Evolutionary conservation across 495 filamentous ascomycete species (phyloP).

Genomic region (Tirmania nivea): DNA sequence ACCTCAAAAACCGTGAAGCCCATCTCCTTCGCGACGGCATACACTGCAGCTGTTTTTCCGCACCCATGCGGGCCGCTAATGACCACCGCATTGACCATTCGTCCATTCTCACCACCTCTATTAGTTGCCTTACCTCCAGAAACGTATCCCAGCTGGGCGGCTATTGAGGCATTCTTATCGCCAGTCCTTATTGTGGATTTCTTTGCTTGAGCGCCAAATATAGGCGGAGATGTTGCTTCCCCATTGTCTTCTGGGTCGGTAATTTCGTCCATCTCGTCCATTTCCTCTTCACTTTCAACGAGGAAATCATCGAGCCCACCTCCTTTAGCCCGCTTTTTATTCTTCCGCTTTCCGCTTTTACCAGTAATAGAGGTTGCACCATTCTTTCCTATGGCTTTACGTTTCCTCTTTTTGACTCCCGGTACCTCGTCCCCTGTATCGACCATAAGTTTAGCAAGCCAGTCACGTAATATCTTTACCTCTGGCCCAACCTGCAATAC

Average conservation of each 20-base stretch:
- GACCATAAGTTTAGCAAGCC: constrained; percentile 58
- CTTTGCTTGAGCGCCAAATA: constrained; percentile 19
- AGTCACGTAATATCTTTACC: constrained; percentile 50
- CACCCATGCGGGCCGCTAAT: constrained; percentile 79
- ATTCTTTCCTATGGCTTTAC: constrained; percentile 24
- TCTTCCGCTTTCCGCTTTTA: constrained; percentile 38
- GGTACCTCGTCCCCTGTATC: constrained; percentile 38
- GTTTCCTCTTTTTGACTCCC: constrained; percentile 4
- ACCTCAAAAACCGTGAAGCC: constrained; percentile 93
- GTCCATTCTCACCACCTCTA: constrained; percentile 21
- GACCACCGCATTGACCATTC: constrained; percentile 41
- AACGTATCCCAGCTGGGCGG: neutral
- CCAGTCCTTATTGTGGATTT: constrained; percentile 44
- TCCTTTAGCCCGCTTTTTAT: constrained; percentile 29
- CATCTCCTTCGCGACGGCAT: constrained; percentile 87
- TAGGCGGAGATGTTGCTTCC: constrained; percentile 13
- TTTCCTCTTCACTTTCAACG: constrained; percentile 64
- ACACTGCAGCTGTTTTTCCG: constrained; percentile 82
- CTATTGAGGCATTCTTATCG: constrained; percentile 18
- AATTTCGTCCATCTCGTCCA: constrained; percentile 49
- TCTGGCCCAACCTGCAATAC: constrained; percentile 62
- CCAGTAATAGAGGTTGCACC: constrained; percentile 22
- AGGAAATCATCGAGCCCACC: constrained; percentile 66
- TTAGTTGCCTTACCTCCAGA: neutral
- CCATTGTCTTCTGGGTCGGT: constrained; percentile 38